Evolutionary conservation across 768 basidiomycete species (phyloP).

Genomic region (Trametes gibbosa): DNA sequence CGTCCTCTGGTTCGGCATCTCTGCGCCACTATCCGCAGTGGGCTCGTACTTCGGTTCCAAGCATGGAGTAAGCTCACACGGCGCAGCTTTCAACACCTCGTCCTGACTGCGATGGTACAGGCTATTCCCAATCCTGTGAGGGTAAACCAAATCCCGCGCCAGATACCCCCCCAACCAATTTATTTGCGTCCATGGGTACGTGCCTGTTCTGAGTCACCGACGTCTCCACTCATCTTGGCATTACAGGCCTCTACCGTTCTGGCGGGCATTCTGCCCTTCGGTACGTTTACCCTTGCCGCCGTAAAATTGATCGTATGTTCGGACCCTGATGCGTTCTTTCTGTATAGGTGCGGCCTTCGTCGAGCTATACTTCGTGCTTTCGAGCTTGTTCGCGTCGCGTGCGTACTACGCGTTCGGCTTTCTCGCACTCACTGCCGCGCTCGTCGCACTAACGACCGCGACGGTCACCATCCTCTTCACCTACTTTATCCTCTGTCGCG

Average conservation of each 20-base stretch:
- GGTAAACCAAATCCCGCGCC: slow-evolving; percentile 92
- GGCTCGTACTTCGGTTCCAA: slow-evolving; percentile 86
- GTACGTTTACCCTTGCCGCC: slow-evolving; percentile 35
- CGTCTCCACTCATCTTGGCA: slow-evolving; percentile 14
- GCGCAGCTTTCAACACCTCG: too few relatives aligned
- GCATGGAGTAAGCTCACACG: slow-evolving; percentile 64
- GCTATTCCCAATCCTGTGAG: slow-evolving; percentile 77
- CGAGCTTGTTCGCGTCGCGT: slow-evolving; percentile 86
- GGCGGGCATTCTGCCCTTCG: slow-evolving; percentile 92
- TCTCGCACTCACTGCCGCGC: slow-evolving; percentile 78
- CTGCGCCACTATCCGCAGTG: slow-evolving; percentile 81
- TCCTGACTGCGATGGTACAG: slow-evolving; percentile 36
- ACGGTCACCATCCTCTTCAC: slow-evolving; percentile 87
- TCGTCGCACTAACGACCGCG: slow-evolving; percentile 84
- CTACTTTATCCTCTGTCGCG: slow-evolving; percentile 90
- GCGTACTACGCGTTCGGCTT: slow-evolving; percentile 98
- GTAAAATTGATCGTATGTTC: neutral
- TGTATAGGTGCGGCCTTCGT: slow-evolving; percentile 87
- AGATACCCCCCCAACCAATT: slow-evolving; percentile 85
- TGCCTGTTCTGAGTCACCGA: slow-evolving; percentile 14
- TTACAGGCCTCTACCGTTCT: slow-evolving; percentile 64
- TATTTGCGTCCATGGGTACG: slow-evolving; percentile 81
- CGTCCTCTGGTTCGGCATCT: slow-evolving; percentile 90
- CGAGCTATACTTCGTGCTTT: slow-evolving; percentile 90
- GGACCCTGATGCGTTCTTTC: neutral